These are phyloP conservation scores for Discostella pseudostelligera DNA, from an alignment of 108 stramenopile species.

Conservation along the genomic window DNA sequence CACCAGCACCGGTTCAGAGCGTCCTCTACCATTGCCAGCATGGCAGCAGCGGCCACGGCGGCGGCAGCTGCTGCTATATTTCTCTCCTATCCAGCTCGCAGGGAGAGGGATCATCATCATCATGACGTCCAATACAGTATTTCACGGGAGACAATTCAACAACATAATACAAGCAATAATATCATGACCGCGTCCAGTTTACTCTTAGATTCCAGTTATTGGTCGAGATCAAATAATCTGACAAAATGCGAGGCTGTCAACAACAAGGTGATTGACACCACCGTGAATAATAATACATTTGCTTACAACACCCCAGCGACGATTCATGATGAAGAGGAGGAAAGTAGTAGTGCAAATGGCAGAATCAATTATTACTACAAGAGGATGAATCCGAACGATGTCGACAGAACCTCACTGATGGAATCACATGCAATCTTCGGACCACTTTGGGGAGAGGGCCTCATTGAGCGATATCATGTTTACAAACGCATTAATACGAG, in stretches of 20 bases:
- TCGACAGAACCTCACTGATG: slow-evolving; percentile 3
- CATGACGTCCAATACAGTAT: no score
- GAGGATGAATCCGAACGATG: slow-evolving; percentile 15
- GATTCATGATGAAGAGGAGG: not conserved
- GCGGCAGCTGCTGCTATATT: not conserved
- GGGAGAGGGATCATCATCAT: not conserved
- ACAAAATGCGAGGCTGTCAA: slow-evolving; percentile 1
- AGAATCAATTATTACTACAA: slow-evolving; percentile 18
- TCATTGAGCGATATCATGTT: slow-evolving; percentile 42
- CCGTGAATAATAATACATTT: not conserved
- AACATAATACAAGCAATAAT: no score
- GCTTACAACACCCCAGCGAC: not conserved
- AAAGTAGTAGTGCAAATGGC: not conserved
- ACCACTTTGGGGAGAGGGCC: slow-evolving; percentile 20
- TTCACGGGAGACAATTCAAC: no score
- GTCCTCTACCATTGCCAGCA: no score
- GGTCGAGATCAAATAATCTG: not conserved
- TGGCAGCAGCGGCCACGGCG: not conserved
- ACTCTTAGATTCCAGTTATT: not conserved
- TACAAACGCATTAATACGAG: slow-evolving; percentile 16
- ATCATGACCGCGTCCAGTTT: no score
- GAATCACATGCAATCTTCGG: slow-evolving; percentile 40
- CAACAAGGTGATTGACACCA: not conserved
- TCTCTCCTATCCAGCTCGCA: not conserved
- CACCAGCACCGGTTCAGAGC: not conserved